A percentile compares a stretch with the other conserved stretches of the same genome.
Evolutionary conservation across 139 green algal species (phyloP).

Genomic region (Astrephomene gubernaculifera): DNA sequence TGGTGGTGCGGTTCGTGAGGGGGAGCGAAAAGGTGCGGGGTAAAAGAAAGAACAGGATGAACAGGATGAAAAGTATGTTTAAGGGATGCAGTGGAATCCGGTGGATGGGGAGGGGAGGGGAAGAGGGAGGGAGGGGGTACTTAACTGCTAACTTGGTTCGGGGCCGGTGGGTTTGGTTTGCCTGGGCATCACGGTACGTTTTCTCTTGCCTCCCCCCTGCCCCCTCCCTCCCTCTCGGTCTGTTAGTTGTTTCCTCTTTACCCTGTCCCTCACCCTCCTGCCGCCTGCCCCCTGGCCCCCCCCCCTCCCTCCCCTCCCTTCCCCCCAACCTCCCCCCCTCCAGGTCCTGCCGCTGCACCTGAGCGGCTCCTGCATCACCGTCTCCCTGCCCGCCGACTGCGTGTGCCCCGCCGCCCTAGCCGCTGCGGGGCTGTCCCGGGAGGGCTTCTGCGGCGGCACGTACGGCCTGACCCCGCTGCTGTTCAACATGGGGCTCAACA

Average conservation of each 20-base stretch:
- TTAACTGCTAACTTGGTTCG: too few species aligned
- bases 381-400: conserved; percentile 21
- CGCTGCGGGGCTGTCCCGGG: background rate
- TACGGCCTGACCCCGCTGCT: conserved; percentile 44
- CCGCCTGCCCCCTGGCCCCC: background rate
- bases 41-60: too few species aligned
- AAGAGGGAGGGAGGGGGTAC: background rate
- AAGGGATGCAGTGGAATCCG: too few species aligned
- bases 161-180: too few species aligned
- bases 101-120: background rate
- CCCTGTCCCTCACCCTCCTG: background rate
- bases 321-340: background rate
- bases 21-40: conserved; percentile 36
- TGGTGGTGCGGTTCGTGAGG: conserved; percentile 39
- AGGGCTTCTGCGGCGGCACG: conserved; percentile 7
- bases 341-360: conserved; percentile 39
- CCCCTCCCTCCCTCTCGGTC: too few species aligned
- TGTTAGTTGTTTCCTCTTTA: too few species aligned
- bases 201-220: too few species aligned
- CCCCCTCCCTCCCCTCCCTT: background rate
- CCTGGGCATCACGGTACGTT: too few species aligned
- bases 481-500: conserved; percentile 56
- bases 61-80: too few species aligned
- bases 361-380: conserved; percentile 23
- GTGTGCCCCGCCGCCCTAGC: conserved; percentile 21